Evolutionary conservation across 768 basidiomycete genomes (phyloP), one percentile per base, ranked within the genome.

Genomic region (Rubroboletus satanas): DNA sequence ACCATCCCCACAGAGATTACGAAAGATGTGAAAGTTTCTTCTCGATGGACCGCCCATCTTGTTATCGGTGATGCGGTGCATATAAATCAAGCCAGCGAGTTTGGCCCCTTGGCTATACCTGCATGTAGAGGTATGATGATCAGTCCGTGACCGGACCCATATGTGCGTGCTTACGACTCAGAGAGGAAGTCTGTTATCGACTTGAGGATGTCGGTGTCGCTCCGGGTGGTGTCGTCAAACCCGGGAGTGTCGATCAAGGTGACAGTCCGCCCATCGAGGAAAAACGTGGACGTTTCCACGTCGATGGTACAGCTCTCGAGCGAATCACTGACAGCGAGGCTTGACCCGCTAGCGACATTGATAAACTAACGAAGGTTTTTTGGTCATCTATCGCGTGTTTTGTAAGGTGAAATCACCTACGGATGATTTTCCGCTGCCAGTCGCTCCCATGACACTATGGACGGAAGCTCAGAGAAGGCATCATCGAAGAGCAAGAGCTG

Each of bases 211-310:
- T 77, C 78, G 0, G 75, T 72, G 49, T 82, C 81, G 44, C 73
- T 77, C 45, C 70, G 72, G 10, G 49, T 56, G 4, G 80, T 78
- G 60, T 83, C 81, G 56, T 83, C 83, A 52, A 83, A 84, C 6
- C 83, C 83, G 0, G 83, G 83, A 0, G 83, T 84, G 58, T 84
- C 83, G 44, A 85, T 75, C 17, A 85, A 63, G 0, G 69, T 75
- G 35, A 83, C 71, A 15, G 51, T 62, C 10, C 66, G 66, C 3
- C 75, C 78, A 38, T 78, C 75, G 11, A 81, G 62, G 26, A 67
- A 57, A 60, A 83, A 80, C 0, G 77, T 67, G 9, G 71, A 56
- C 0, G 78, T 68, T 38, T 58, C 57, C 12, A 67, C 65, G 14
- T 66, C 58, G 44, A 58, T n/a, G 31, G 63, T 65, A 37, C 63